Evolutionary conservation across 1,139 yeast genomes (phyloP), one percentile per base, ranked within the genome.

Genomic region (Pichia terricola): DNA sequence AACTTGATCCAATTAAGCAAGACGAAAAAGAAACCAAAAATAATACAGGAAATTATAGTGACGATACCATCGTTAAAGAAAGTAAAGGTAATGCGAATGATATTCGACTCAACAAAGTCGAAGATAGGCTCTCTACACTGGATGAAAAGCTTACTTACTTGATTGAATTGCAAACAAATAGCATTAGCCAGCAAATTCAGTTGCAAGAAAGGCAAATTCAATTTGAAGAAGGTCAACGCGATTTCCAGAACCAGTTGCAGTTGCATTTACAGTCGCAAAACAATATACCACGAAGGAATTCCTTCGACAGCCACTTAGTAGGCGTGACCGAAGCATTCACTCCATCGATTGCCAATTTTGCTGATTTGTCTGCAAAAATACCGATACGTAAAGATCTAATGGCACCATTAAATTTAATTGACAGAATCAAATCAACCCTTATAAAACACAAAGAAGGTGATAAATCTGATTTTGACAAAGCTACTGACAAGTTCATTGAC

Each of bases 391-490:
- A 47, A 16, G 53, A 54, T 39, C 40, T 48, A 3, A 27, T 48
- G 40, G 67, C 73, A 3, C 76, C 77, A 22, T 54, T 69, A 41
- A 62, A 63, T 42, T 57, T 70, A 16, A 66, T 72, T 40, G 62
- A 66, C 30, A 67, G 64, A 39, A 62, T 72, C 22, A 75, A 72
- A 53, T 63, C 67, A 42, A 57, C 64, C 22, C 9, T 37, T 11
- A 25, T 37, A 6, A 2, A 7, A 4, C 53, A 41, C 50, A 8
- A 8, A 8, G 32, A 30, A 10, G 35, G 25, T 4, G 16, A n/a
- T 7, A 56, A 37, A 58, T 57, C 33, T 40, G 39, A 63, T 7
- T 60, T 65, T 46, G 44, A 50, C 27, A 52, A 52, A 35, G 56
- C 63, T 26, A 51, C 61, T 52, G 50, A 69, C 51, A 60, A 66